These are phyloP conservation scores for Talaromyces marneffei DNA, from an alignment of 2,329 filamentous ascomycete species.

Conservation along the genomic window DNA sequence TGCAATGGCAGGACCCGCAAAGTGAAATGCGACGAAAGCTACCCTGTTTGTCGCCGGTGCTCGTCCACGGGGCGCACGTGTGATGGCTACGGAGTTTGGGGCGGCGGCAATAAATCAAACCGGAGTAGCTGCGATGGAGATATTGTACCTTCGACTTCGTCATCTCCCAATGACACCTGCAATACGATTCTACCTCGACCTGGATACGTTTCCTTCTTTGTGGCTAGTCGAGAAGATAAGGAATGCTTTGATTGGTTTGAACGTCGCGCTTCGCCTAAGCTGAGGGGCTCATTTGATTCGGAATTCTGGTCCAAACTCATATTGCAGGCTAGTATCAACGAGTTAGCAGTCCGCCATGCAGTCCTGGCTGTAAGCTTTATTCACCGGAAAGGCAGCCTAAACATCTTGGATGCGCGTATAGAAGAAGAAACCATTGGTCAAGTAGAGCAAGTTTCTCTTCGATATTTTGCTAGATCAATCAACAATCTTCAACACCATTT, in stretches of 20 bases:
- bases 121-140: neutral
- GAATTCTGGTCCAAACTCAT: conserved; percentile 4
- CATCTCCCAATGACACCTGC: neutral
- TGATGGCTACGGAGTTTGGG: conserved; percentile 12
- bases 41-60: conserved; percentile 5
- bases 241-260: conserved; percentile 8
- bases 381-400: neutral
- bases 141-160: neutral
- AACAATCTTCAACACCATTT: conserved; percentile 1
- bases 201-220: conserved; percentile 3
- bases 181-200: neutral
- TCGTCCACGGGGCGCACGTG: conserved; percentile 9
- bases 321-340: conserved; percentile 6
- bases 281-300: conserved; percentile 2
- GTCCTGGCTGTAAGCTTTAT: conserved; percentile 5
- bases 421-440: neutral
- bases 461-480: conserved; percentile 5
- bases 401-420: neutral
- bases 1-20: conserved; percentile 1
- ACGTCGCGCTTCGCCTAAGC: neutral
- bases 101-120: neutral
- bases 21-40: conserved; percentile 12
- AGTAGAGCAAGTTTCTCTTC: neutral
- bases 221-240: conserved; percentile 3
- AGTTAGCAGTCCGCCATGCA: conserved; percentile 4